Conservation (phyloP, 73 alveolate genomes). For the Halteria grandinella region DNA sequence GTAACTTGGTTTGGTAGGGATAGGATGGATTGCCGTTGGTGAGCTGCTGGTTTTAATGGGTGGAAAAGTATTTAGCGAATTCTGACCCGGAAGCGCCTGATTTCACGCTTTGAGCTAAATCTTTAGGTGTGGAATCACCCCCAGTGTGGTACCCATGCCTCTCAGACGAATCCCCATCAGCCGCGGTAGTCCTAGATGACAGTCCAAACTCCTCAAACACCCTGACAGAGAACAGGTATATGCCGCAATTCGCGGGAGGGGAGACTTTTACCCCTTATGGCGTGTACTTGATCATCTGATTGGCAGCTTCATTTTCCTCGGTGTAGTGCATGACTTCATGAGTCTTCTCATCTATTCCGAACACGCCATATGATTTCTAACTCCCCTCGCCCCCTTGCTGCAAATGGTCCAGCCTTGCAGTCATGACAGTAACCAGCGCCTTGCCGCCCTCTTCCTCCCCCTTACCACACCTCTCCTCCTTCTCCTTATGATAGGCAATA, state of each 20-base stretch:
- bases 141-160: neutral
- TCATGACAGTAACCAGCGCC: conserved; percentile 13
- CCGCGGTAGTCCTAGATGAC: neutral
- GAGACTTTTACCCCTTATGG: neutral
- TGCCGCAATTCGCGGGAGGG: neutral
- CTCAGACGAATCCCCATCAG: neutral
- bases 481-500: conserved; percentile 20
- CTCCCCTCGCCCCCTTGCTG: no score
- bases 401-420: neutral
- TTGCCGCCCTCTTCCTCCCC: neutral
- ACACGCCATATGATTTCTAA: neutral
- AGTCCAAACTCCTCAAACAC: conserved; percentile 23
- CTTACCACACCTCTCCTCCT: conserved; percentile 18
- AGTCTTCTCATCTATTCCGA: conserved; percentile 5
- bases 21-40: no score
- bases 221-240: conserved; percentile 29
- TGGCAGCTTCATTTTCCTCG: no score
- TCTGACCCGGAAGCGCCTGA: conserved; percentile 20
- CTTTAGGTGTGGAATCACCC: conserved; percentile 30
- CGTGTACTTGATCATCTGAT: no score
- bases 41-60: neutral
- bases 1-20: no score
- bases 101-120: neutral
- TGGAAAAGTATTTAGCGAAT: neutral
- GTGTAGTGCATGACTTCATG: conserved; percentile 15